Percentiles rank a stretch among this genome's conserved stretches.
Conservation (phyloP, 2,329 filamentous ascomycete species). For the Clonostachys sp. region DNA sequence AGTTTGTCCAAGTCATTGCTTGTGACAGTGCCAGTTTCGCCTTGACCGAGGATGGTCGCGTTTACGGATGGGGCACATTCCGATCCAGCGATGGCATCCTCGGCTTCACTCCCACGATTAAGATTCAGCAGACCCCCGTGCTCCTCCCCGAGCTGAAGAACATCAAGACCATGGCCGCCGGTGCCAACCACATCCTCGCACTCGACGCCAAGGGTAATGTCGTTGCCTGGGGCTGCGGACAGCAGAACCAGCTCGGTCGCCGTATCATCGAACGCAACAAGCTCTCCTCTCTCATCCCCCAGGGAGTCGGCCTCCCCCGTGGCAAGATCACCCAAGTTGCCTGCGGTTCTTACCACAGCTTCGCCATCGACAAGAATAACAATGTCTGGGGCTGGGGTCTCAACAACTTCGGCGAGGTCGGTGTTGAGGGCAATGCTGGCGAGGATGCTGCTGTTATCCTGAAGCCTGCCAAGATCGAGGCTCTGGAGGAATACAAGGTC, state of each 20-base stretch:
- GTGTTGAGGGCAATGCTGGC: constrained; percentile 50
- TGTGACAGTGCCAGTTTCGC: constrained; percentile 74
- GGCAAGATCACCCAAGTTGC: constrained; percentile 52
- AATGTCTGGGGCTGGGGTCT: constrained; percentile 78
- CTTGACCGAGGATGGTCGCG: constrained; percentile 67
- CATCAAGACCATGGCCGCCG: constrained; percentile 58
- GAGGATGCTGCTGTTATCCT: constrained; percentile 61
- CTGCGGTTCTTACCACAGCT: constrained; percentile 76
- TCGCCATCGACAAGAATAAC: constrained; percentile 68
- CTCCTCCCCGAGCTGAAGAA: constrained; percentile 62
- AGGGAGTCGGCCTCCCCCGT: constrained; percentile 51
- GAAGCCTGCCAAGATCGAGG: constrained; percentile 63
- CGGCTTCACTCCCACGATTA: constrained; percentile 52
- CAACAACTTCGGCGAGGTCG: constrained; percentile 83
- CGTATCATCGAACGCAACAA: constrained; percentile 57
- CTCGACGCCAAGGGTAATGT: constrained; percentile 62
- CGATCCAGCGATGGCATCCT: constrained; percentile 60
- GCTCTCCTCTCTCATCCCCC: constrained; percentile 54
- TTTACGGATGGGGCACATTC: constrained; percentile 86
- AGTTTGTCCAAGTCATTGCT: constrained; percentile 61
- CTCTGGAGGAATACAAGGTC: constrained; percentile 60
- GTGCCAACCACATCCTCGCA: constrained; percentile 68
- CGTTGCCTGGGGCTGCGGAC: constrained; percentile 67
- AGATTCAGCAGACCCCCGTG: constrained; percentile 43
- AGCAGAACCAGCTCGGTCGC: constrained; percentile 62